phyloP scores from a whole-genome alignment of 495 filamentous ascomycete species.

The Penicillium herquei region DNA sequence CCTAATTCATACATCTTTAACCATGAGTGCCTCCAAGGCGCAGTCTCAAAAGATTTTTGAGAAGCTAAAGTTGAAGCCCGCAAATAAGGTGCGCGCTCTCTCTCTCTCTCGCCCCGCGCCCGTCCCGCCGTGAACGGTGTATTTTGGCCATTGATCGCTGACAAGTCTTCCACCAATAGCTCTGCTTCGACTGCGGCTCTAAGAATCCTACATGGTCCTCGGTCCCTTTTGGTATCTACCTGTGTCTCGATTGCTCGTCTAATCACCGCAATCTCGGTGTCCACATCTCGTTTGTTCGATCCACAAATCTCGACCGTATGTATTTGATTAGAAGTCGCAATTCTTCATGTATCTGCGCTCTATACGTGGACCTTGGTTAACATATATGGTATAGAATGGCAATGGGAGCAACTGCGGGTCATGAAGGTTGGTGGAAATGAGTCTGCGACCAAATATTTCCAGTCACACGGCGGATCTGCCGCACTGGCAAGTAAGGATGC shows the following conservation, averaged over 20 bases:
- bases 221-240: slow-evolving; percentile 94
- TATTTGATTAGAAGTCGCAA: not conserved
- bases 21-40: slow-evolving; percentile 87
- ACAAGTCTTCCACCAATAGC: slow-evolving; percentile 45
- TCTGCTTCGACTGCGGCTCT: slow-evolving; percentile 95
- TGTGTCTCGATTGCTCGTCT: slow-evolving; percentile 94
- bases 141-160: slow-evolving; percentile 20
- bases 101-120: slow-evolving; percentile 27
- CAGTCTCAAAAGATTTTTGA: slow-evolving; percentile 97
- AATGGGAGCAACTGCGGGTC: slow-evolving; percentile 96
- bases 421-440: slow-evolving; percentile 99
- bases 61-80: slow-evolving; percentile 89
- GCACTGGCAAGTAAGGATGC: slow-evolving; percentile 92
- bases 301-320: slow-evolving; percentile 97
- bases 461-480: slow-evolving; percentile 89
- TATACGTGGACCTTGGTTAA: slow-evolving; percentile 16
- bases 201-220: slow-evolving; percentile 99
- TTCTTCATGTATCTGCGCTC: not conserved
- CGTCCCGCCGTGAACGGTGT: slow-evolving; percentile 9
- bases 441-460: slow-evolving; percentile 96
- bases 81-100: slow-evolving; percentile 75
- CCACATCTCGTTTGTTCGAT: slow-evolving; percentile 96
- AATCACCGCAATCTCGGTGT: slow-evolving; percentile 90
- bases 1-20: slow-evolving; percentile 19
- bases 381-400: slow-evolving; percentile 70